phyloP scores from a whole-genome alignment of 179 eudicot genomes.

The Beta lomatogona region DNA sequence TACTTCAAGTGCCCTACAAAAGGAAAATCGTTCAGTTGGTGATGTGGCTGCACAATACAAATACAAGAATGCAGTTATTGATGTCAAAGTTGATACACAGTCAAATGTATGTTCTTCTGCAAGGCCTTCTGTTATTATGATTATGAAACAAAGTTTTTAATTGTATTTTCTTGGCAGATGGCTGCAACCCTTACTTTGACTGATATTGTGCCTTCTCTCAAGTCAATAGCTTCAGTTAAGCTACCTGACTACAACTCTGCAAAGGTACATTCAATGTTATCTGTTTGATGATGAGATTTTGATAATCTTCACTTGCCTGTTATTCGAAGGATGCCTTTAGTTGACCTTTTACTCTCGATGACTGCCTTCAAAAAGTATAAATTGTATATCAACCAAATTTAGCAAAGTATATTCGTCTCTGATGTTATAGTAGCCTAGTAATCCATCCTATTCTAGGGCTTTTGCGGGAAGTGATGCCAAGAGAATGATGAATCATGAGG shows the following conservation, averaged over 20 bases:
- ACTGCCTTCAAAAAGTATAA: not conserved
- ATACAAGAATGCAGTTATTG: conserved; percentile 34
- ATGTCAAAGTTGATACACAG: conserved; percentile 39
- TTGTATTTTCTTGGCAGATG: conserved; percentile 20
- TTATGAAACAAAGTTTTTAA: not conserved
- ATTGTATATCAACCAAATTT: not conserved
- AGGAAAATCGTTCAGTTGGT: conserved; percentile 24
- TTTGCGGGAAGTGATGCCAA: not conserved
- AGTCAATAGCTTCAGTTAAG: conserved; percentile 37
- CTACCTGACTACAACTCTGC: conserved; percentile 33
- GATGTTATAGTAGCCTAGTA: not conserved
- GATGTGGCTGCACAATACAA: conserved; percentile 41
- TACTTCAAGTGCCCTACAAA: conserved; percentile 29
- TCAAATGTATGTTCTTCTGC: conserved; percentile 31
- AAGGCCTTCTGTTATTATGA: not conserved
- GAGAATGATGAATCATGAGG: not conserved
- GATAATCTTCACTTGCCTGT: not conserved
- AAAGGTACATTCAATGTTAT: conserved; percentile 25
- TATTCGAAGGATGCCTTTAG: not conserved
- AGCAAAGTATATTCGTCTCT: not conserved
- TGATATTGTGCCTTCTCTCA: conserved; percentile 37
- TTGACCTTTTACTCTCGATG: not conserved
- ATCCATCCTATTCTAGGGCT: not conserved
- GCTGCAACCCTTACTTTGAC: conserved; percentile 29
- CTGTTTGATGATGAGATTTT: not conserved